These are phyloP conservation scores for Metschnikowia dekortorum DNA, from an alignment of 805 yeast genomes.

Conservation along the genomic window DNA sequence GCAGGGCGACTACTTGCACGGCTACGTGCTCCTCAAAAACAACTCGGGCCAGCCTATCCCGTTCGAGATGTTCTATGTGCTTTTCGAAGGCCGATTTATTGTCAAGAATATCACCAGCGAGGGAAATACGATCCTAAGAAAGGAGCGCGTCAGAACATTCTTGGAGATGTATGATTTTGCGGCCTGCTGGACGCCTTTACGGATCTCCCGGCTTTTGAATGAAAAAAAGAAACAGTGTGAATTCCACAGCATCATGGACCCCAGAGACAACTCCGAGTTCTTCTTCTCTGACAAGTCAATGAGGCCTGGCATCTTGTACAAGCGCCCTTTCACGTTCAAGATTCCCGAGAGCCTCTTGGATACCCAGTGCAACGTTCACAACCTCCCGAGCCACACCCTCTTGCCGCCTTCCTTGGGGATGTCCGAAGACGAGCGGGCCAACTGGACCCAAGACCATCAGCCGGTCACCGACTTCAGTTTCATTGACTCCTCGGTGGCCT, in stretches of 20 bases:
- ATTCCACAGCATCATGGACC: constrained; percentile 17
- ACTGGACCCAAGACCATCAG: background rate
- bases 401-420: constrained; percentile 37
- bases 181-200: constrained; percentile 46
- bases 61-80: constrained; percentile 59
- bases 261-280: constrained; percentile 23
- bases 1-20: constrained; percentile 65
- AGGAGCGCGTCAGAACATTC: constrained; percentile 25
- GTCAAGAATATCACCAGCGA: constrained; percentile 10
- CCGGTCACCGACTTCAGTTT: constrained; percentile 27
- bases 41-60: constrained; percentile 37
- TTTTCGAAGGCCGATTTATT: constrained; percentile 49
- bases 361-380: constrained; percentile 32
- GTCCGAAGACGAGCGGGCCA: constrained; percentile 15
- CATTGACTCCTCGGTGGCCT: constrained; percentile 31
- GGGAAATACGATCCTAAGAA: constrained; percentile 10
- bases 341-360: constrained; percentile 36
- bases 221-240: constrained; percentile 12
- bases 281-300: constrained; percentile 18
- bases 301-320: constrained; percentile 23
- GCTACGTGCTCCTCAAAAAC: constrained; percentile 44
- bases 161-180: constrained; percentile 14
- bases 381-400: constrained; percentile 26
- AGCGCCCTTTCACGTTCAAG: constrained; percentile 40
- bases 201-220: constrained; percentile 28